Evolutionary conservation across 1,139 yeast species (phyloP), one percentile per base, ranked within the genome.

Genomic region (Suhomyces chickasaworum): DNA sequence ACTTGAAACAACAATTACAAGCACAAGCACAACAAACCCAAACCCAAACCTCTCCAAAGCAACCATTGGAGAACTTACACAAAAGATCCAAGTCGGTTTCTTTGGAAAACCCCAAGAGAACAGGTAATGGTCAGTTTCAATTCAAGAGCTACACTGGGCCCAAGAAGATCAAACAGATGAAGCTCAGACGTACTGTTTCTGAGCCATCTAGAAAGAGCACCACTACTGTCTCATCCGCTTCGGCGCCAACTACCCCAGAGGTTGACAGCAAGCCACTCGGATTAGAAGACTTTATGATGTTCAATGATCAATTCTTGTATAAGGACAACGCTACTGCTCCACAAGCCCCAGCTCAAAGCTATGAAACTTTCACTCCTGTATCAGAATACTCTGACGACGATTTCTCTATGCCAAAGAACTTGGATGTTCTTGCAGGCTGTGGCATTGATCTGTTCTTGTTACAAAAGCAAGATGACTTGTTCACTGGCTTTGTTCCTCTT

Each of bases 111-210:
- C 42, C 56, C 7, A 62, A 61, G 47, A 63, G 61, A 53, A 68
- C 60, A 46, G 52, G 56, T 34, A 54, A 58, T 17, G 63, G 66
- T 41, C 68, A 65, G 45, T 61, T 70, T 47, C 76, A 69, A 54
- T 71, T 69, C 61, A 72, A 69, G 52, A 58, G 68, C n/a, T 69
- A 71, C 59, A 64, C 60, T 25, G 70, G 72, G 7, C 75, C 75
- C 38, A 60, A 60, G 46, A 59, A 55, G 48, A 61, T 60, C 51
- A 63, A 64, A 23, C 54, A 46, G 41, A 40, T 48, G 37, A 52
- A 51, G 38, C 61, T 56, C 44, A 47, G 63, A 51, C 58, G 60
- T 29, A 56, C 65, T 8, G 55, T 54, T 36, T 60, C 69, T 15
- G 68, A 61, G 44, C 64, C 65, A 22, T 40, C 45, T 20, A 43